These are phyloP conservation scores for Syzygium syzygioides DNA, from an alignment of 441 rosid species.

Conservation along the genomic window DNA sequence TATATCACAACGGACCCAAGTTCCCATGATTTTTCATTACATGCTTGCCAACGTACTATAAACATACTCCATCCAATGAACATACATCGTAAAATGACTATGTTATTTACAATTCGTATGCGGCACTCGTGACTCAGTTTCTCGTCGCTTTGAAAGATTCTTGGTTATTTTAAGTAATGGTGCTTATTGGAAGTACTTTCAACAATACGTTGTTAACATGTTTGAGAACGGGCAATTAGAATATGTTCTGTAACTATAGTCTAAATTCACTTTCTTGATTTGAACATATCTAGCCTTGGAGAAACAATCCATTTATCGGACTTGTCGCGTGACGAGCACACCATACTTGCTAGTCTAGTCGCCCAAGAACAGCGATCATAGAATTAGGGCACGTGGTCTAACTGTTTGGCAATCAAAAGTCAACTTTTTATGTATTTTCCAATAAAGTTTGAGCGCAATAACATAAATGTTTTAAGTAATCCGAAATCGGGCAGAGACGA, in stretches of 20 bases:
- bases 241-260: not conserved
- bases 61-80: not conserved
- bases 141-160: not conserved
- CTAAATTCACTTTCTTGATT: not conserved
- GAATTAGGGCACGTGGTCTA: not conserved
- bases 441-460: not conserved
- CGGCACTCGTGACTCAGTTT: accelerated
- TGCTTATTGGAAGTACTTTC: not conserved
- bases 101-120: not conserved
- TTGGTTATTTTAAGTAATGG: not conserved
- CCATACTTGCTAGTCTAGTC: not conserved
- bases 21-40: not conserved
- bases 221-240: not conserved
- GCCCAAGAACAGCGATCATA: not conserved
- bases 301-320: not conserved
- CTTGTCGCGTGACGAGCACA: not conserved
- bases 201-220: not conserved
- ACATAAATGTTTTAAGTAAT: not conserved
- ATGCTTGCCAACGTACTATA: not conserved
- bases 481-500: not conserved
- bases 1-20: not conserved
- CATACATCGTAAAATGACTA: not conserved
- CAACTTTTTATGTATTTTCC: not conserved
- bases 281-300: not conserved
- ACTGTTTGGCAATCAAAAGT: not conserved